Evolutionary conservation across 768 basidiomycete species (phyloP).

Genomic region (Termitomyces sp.): DNA sequence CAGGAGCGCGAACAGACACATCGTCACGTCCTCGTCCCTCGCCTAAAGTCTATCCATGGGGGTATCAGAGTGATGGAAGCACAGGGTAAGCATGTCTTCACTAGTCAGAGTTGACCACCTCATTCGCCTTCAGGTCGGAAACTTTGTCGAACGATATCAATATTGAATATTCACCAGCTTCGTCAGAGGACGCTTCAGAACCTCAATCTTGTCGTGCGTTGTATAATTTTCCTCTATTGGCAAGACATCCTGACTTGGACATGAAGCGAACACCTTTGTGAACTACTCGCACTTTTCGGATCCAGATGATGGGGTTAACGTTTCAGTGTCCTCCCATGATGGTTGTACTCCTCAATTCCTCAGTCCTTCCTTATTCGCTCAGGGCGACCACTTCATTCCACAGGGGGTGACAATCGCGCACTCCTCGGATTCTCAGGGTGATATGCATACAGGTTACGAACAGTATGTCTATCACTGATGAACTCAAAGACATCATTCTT

Average conservation of each 20-base stretch:
- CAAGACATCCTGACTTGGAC: background rate
- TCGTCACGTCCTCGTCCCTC: conserved; percentile 4
- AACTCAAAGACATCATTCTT: background rate
- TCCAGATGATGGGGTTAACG: background rate
- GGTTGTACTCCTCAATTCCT: conserved; percentile 10
- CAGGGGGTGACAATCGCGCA: conserved; percentile 3
- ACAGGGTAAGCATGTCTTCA: conserved; percentile 16
- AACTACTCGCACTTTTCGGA: conserved; percentile 5
- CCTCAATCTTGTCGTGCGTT: conserved; percentile 12
- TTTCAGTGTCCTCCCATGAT: conserved; percentile 4
- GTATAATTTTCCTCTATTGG: background rate
- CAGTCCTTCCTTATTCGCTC: conserved; percentile 1
- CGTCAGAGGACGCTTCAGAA: conserved; percentile 19
- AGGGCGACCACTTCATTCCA: conserved; percentile 3
- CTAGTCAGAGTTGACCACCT: background rate
- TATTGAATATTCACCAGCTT: conserved; percentile 18
- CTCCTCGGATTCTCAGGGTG: conserved; percentile 7
- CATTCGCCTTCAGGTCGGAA: conserved; percentile 11
- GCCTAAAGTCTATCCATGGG: conserved; percentile 17
- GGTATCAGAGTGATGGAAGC: conserved; percentile 21
- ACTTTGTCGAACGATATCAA: conserved; percentile 13
- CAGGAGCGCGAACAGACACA: conserved; percentile 8
- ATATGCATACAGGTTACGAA: conserved; percentile 6
- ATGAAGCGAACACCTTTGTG: conserved; percentile 1
- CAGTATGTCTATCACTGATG: conserved; percentile 5